Evolutionary conservation across 2,329 filamentous ascomycete genomes (phyloP).

Genomic region (Talaromyces atroroseus): DNA sequence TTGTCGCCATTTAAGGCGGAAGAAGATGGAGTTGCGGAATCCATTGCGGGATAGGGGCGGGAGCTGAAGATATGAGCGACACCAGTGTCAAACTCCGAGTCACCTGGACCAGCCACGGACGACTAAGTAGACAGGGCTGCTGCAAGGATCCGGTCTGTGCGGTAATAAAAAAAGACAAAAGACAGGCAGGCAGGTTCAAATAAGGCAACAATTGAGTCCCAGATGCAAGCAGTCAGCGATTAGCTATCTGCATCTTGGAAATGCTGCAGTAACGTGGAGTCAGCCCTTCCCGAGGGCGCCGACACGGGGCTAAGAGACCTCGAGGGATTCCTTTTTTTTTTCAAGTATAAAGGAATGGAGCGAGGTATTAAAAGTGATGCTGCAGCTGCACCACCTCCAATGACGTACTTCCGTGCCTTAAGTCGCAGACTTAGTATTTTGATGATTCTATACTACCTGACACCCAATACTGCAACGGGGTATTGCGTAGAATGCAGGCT

Average conservation of each 20-base stretch:
- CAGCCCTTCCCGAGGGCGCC: slow-evolving; percentile 38
- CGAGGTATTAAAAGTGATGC: background rate
- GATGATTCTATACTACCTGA: slow-evolving; percentile 4
- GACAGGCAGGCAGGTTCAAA: slow-evolving; percentile 13
- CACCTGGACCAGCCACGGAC: slow-evolving; percentile 35
- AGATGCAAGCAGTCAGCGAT: slow-evolving; percentile 30
- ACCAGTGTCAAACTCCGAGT: slow-evolving; percentile 31
- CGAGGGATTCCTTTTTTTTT: background rate
- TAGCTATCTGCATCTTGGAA: slow-evolving; percentile 43
- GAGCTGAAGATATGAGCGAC: slow-evolving; percentile 25
- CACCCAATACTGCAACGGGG: slow-evolving; percentile 3
- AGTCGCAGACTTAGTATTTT: background rate
- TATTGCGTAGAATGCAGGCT: background rate
- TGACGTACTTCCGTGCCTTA: slow-evolving; percentile 10
- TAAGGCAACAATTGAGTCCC: slow-evolving; percentile 32
- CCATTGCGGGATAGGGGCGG: slow-evolving; percentile 29
- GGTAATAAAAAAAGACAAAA: slow-evolving; percentile 14
- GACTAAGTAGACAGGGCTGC: slow-evolving; percentile 22
- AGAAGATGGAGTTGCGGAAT: slow-evolving; percentile 30
- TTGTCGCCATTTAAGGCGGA: slow-evolving; percentile 34
- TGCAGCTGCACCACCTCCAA: slow-evolving; percentile 2
- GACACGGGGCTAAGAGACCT: slow-evolving; percentile 17
- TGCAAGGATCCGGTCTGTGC: slow-evolving; percentile 12
- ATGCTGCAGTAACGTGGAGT: slow-evolving; percentile 34
- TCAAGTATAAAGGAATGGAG: background rate